These are phyloP conservation scores for Blakeslea trispora DNA, from an alignment of 371 early-diverging fungal genomes.

Conservation along the genomic window DNA sequence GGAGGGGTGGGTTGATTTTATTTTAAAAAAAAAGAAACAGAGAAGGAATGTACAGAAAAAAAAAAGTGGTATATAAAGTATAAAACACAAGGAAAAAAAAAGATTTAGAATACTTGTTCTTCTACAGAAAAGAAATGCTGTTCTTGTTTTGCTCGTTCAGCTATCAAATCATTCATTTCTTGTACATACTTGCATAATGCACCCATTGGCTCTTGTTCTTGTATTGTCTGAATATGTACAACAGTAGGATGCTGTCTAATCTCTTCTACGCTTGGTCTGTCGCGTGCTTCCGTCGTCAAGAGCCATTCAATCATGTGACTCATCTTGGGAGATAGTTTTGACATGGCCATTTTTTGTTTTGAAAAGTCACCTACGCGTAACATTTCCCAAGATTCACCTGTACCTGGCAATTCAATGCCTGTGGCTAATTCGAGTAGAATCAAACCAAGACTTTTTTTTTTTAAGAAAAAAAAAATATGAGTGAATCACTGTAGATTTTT, in stretches of 20 bases:
- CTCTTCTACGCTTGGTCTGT: slow-evolving; percentile 55
- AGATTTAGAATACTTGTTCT: too few species aligned
- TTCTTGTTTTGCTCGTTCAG: not conserved
- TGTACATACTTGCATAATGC: slow-evolving; percentile 9
- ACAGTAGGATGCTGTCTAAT: slow-evolving; percentile 18
- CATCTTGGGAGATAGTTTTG: slow-evolving; percentile 16
- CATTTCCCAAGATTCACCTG: slow-evolving; percentile 85
- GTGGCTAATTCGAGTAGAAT: slow-evolving; percentile 87
- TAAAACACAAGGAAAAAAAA: too few species aligned
- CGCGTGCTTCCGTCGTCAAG: slow-evolving; percentile 58
- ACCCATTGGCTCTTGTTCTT: not conserved
- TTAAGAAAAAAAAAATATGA: slow-evolving; percentile 23
- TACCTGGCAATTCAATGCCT: slow-evolving; percentile 79
- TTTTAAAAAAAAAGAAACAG: too few species aligned
- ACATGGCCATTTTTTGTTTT: slow-evolving; percentile 34
- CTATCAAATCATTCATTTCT: not conserved
- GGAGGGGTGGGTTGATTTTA: too few species aligned
- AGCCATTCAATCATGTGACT: slow-evolving; percentile 61
- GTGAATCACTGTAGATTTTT: not conserved
- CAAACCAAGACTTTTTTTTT: slow-evolving; percentile 92
- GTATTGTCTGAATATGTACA: not conserved
- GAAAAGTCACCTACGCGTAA: slow-evolving; percentile 77
- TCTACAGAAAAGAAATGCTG: not conserved
- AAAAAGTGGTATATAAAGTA: too few species aligned
- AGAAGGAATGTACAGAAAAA: too few species aligned